Base-by-base conservation (phyloP, 352 stramenopile genomes). In the Plasmopara viticola region DNA sequence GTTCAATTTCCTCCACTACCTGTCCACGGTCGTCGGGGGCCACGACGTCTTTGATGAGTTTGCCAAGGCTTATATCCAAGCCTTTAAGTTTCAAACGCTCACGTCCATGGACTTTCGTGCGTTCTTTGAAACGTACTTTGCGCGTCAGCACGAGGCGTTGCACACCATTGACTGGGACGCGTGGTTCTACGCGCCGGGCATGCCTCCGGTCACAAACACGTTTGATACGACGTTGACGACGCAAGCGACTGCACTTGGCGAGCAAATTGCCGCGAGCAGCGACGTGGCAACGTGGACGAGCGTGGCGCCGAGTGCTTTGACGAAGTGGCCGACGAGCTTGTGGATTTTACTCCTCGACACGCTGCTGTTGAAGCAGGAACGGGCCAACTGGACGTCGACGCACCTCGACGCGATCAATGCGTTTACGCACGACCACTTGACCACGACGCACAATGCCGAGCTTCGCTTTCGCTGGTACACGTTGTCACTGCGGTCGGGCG, bases 181-280 rank as follows among this genome's bases (percentile, higher is more conserved):
- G 9, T 98, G 94, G 95, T 93, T 96, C 41, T 62, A 96, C 60
- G 61, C 66, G 48, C 74, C 88, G 20, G 93, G 90, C 5, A 96
- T 97, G 87, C 86, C 86, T 20, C 77, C 78, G 4, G 69, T 89
- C n/a, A 68, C 74, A 2, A 83, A 85, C 25, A 73, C 75, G 42
- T 96, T 97, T 61, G 90, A 97, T 72, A 86, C 78, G 44, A 92
- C 86, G 10, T 71, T 95, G 33, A 79, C 74, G 0, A 43, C 51
- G 12, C 67, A 72, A 48, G 72, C 73, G 29, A 74, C 70, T 4
- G 42, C 49, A 35, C 38, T 86, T 20, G 74, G 64, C 31, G 66
- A 84, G 43, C 53, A 65, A 25, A 76, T 86, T 35, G 30, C 49
- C n/a, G 15, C 44, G 13, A 68, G 40, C 13, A 38, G 56, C 9